Base-by-base conservation (phyloP, 306 rosid genomes). In the Psophocarpus tetragonolobus region DNA sequence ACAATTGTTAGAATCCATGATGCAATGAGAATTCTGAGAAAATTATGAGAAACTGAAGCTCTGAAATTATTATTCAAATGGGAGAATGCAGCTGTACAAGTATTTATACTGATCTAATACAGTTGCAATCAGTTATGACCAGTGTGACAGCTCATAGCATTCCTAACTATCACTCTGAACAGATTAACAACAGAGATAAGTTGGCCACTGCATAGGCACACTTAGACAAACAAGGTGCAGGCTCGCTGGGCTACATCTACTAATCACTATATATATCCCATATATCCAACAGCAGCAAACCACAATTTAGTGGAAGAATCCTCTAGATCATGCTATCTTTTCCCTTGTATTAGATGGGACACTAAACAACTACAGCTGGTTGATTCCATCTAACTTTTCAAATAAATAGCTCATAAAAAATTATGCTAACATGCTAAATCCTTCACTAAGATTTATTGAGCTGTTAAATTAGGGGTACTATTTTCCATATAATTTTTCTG, bases 401-500 rank as follows among this genome's bases (percentile, higher is more conserved):
- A 27, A 54, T 13, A 41, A 77, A 30, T 4, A 17, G 47, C 20
- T 2, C 7, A 7, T 54, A 23, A 50, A 65, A 65, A 66, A 42
- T 75, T 32, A 64, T 17, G 24, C 15, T 21, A 41, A 65, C 39
- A 32, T 41, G 42, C 64, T 44, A 0, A 42, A 39, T 5, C 13
- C 26, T 72, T 82, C 24, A 9, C 33, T 23, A 23, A 0, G 38
- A n/a, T 38, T 61, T 35, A 13, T 62, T 47, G 18, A 17, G 20
- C 35, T 35, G 36, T 48, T 65, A 4, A 42, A n/a, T 27, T 27
- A 26, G 18, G 54, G 6, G 9, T 20, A 39, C 32, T 51, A 14
- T 72, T 63, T 35, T 17, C 38, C 26, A 18, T 53, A 26, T 79
- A 63, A 79, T n/a, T 60, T 24, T 9, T 51, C 32, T 47, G n/a